Conservation (phyloP, 2,329 filamentous ascomycete species). For the Clonostachys byssicola region DNA sequence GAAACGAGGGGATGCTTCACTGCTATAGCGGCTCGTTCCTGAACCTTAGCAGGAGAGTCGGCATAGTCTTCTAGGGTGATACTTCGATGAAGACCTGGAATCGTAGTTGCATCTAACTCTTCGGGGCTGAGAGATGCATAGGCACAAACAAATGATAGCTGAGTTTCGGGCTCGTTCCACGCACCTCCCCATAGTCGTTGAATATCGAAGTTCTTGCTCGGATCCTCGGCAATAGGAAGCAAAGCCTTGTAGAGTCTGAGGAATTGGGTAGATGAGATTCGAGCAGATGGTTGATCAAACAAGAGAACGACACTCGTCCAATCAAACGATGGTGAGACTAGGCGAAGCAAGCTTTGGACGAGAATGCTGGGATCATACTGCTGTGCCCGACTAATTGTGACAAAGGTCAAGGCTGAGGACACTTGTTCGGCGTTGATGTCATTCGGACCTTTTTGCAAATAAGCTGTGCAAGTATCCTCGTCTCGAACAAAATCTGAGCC, state of each 20-base stretch:
- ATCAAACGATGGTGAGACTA: slow-evolving; percentile 60
- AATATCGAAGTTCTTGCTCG: slow-evolving; percentile 61
- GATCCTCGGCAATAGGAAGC: slow-evolving; percentile 62
- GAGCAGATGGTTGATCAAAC: slow-evolving; percentile 76
- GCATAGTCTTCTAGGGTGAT: slow-evolving; percentile 61
- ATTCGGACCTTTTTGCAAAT: slow-evolving; percentile 40
- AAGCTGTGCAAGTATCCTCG: slow-evolving; percentile 58
- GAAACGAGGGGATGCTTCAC: slow-evolving; percentile 86
- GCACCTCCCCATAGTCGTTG: slow-evolving; percentile 86
- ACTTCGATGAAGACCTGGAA: slow-evolving; percentile 75
- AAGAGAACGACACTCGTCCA: slow-evolving; percentile 69
- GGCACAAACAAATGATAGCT: slow-evolving; percentile 88
- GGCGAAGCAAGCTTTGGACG: slow-evolving; percentile 58
- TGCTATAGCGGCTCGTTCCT: slow-evolving; percentile 53
- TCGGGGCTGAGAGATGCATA: slow-evolving; percentile 74
- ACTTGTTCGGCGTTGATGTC: slow-evolving; percentile 73
- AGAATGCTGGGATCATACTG: slow-evolving; percentile 47
- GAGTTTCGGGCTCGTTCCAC: slow-evolving; percentile 83
- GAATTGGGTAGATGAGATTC: slow-evolving; percentile 77
- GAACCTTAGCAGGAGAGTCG: slow-evolving; percentile 41
- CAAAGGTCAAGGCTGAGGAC: slow-evolving; percentile 70
- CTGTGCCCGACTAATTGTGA: slow-evolving; percentile 53
- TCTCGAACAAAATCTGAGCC: slow-evolving; percentile 74
- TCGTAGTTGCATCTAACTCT: slow-evolving; percentile 77
- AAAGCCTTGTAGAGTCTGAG: slow-evolving; percentile 76